Evolutionary conservation across 192 early-diverging fungal genomes (phyloP), one percentile per base, ranked within the genome.

Genomic region (Podila epigama): DNA sequence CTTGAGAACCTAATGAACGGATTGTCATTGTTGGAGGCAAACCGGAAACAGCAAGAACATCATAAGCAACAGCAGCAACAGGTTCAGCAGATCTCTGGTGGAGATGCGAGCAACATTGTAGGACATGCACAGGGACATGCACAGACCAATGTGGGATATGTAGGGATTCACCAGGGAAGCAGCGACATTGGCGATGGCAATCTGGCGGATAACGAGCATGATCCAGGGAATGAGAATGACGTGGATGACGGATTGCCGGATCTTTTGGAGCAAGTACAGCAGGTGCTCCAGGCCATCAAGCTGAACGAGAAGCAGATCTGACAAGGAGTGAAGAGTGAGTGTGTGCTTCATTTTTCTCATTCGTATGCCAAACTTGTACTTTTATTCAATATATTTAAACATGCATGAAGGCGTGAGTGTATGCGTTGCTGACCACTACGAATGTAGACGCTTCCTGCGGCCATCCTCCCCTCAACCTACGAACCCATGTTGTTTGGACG

Each of bases 1-100:
- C 32, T 75, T 0, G 70, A 75, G 58, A 75, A 33, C 20, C 51
- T 75, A 28, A 75, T 75, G 70, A 75, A 75, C 28, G 70, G 70
- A 1, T 27, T 75, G 40, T 75, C 70, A 25, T 37, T 75, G 12
- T 20, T 75, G 41, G 70, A 75, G 32, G 70, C 63, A 6, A 75
- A 55, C 29, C 57, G 70, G 51, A 55, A 58, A 41, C 70, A 70
- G 16, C 68, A 61, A 25, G 51, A 61, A 25, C 67, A 65, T 27
- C 44, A 64, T 11, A 36, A 31, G 50, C 20, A 50, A 13, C 35
- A 37, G 27, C 36, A 39, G 29, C 29, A 18, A 12, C 55, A 40
- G 32, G 5, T 25, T 22, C 32, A 27, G n/a, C n/a, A n/a, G n/a
- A n/a, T n/a, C n/a, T n/a, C n/a, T n/a, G n/a, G n/a, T n/a, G n/a